A percentile compares a stretch with the other conserved stretches of the same genome.
phyloP scores from a whole-genome alignment of 2,329 filamentous ascomycete species.

The Colletotrichum musicola region DNA sequence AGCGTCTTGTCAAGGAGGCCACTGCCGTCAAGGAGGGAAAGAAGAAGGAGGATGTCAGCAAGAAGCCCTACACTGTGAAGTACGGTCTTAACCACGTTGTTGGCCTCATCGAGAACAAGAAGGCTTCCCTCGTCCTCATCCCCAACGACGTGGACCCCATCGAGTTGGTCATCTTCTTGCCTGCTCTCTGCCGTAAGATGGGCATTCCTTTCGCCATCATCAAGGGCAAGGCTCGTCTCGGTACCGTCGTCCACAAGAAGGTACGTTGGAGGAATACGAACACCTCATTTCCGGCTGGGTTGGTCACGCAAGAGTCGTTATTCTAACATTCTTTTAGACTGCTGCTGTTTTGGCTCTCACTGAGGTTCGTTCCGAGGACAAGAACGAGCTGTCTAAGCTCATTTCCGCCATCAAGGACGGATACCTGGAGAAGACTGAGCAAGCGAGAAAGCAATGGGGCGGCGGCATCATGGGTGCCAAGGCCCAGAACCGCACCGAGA shows the following conservation, averaged over 20 bases:
- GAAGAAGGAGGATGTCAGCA: constrained; percentile 99
- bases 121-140: constrained; percentile 97
- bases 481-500: constrained; percentile 81
- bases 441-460: constrained; percentile 93
- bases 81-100: constrained; percentile 99
- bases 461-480: constrained; percentile 99
- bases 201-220: constrained; percentile 99
- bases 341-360: constrained; percentile 95
- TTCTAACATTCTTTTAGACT: constrained; percentile 72
- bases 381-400: constrained; percentile 97
- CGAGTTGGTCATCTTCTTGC: constrained; percentile 98
- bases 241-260: constrained; percentile 99
- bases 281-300: not conserved
- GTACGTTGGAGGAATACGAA: constrained; percentile 54
- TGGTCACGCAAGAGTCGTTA: not conserved
- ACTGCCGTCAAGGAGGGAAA: constrained; percentile 98
- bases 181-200: constrained; percentile 99
- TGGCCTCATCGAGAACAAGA: constrained; percentile 99
- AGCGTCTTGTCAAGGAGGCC: constrained; percentile 97
- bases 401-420: constrained; percentile 97
- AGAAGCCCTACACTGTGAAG: constrained; percentile 99
- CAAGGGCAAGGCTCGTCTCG: constrained; percentile 99
- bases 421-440: constrained; percentile 96
- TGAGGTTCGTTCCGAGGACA: constrained; percentile 98
- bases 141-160: constrained; percentile 99